Evolutionary conservation across 23 red algal species (phyloP).

Genomic region (Chondrus crispus): DNA sequence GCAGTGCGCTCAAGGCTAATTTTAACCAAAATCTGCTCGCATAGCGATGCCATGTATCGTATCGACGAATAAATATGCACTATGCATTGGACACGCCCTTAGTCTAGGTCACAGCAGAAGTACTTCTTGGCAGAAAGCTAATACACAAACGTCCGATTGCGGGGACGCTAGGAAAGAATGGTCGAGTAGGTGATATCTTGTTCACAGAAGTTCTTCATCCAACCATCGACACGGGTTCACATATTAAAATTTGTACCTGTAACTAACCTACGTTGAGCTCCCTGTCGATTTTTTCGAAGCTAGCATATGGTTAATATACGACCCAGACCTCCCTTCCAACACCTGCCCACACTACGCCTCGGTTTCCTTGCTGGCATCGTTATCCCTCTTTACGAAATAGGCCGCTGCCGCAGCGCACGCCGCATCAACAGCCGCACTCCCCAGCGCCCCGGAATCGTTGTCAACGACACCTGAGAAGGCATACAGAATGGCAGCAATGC

Average conservation of each 20-base stretch:
- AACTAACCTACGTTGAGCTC: not conserved
- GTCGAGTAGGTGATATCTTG: not conserved
- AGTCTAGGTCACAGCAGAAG: not conserved
- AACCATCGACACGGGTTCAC: not conserved
- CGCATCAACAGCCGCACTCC: conserved; percentile 18
- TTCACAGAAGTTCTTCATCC: not conserved
- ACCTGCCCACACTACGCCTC: not conserved
- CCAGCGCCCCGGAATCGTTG: not conserved
- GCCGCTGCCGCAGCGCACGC: not conserved
- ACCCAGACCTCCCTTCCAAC: not conserved
- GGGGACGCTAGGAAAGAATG: not conserved
- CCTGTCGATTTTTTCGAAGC: not conserved
- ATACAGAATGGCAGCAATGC: not conserved
- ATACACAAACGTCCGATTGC: not conserved
- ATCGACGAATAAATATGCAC: not conserved
- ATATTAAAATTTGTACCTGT: not conserved
- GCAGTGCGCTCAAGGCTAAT: conserved; percentile 57
- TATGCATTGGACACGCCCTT: not conserved
- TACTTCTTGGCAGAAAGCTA: not conserved
- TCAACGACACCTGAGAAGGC: conserved; percentile 14
- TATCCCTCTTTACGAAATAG: not conserved
- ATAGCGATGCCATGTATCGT: conserved; percentile 11
- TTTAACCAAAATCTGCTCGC: not conserved
- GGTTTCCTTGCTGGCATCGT: not conserved
- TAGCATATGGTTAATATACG: not conserved